Percentiles rank a stretch among this genome's conserved stretches.
These are phyloP conservation scores for Kalaharituber pfeilii DNA, from an alignment of 2,329 filamentous ascomycete species.

Conservation along the genomic window DNA sequence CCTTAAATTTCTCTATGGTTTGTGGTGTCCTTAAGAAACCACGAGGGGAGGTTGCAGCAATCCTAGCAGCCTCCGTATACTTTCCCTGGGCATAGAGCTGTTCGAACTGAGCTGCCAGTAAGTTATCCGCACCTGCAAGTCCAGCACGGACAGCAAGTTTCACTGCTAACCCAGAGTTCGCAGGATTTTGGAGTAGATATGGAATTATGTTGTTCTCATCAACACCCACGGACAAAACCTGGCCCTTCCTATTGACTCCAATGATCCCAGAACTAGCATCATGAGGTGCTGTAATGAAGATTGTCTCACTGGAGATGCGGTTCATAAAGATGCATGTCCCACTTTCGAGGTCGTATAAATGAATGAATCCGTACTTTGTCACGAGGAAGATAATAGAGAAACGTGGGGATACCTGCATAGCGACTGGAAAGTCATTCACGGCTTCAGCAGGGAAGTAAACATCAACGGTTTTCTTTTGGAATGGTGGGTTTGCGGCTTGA, in stretches of 20 bases:
- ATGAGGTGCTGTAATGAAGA: slow-evolving; percentile 84
- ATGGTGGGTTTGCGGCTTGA: slow-evolving; percentile 68
- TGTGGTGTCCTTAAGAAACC: slow-evolving; percentile 88
- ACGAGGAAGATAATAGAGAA: slow-evolving; percentile 96
- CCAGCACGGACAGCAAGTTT: slow-evolving; percentile 91
- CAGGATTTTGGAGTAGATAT: slow-evolving; percentile 90
- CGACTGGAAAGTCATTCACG: slow-evolving; percentile 91
- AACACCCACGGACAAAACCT: slow-evolving; percentile 84
- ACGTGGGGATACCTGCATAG: slow-evolving; percentile 90
- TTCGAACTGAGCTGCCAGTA: slow-evolving; percentile 88
- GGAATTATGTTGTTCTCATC: slow-evolving; percentile 83
- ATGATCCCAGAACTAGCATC: slow-evolving; percentile 72
- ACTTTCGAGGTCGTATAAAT: slow-evolving; percentile 93
- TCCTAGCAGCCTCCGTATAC: slow-evolving; percentile 79
- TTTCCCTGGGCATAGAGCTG: slow-evolving; percentile 63
- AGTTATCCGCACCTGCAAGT: slow-evolving; percentile 79
- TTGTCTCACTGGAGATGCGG: slow-evolving; percentile 96
- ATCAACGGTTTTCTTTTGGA: slow-evolving; percentile 90
- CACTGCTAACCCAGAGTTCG: slow-evolving; percentile 81
- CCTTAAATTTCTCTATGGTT: slow-evolving; percentile 93
- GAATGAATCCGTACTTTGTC: slow-evolving; percentile 98
- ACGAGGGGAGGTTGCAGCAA: slow-evolving; percentile 87
- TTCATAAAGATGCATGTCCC: slow-evolving; percentile 98
- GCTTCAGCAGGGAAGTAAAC: slow-evolving; percentile 96
- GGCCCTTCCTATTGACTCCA: slow-evolving; percentile 92